Evolutionary conservation across 2,329 filamentous ascomycete species (phyloP), one percentile per base, ranked within the genome.

Genomic region (Talaromyces sp.): DNA sequence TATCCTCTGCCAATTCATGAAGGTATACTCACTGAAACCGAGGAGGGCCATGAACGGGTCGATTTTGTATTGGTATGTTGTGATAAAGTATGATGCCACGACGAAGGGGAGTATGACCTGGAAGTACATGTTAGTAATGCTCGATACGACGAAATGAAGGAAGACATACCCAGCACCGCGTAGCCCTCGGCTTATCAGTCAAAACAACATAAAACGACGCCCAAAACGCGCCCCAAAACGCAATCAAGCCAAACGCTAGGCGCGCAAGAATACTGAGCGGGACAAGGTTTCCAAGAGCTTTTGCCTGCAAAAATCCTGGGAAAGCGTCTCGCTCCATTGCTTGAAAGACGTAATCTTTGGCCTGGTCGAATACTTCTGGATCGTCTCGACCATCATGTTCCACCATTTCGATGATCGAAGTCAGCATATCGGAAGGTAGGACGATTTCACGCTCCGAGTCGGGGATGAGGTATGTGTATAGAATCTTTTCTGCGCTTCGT

Each of bases 241-340:
- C 86, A 58, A 95, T 83, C 61, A 99, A 84, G 40, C 94, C 95
- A 70, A 97, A 77, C 54, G 96, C 92, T 61, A 98, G 82, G 63
- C 95, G 87, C 71, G 96, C 84, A 74, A 98, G 88, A 70, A 96
- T 89, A 56, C 92, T 96, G 17, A 94, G 88, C 2, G 94, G 95
- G 31, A 99, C 94, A 15, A 99, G 85, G 74, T 99, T 99, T 67
- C 96, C 96, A 27, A 99, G 84, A 2, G 95, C 95, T 81, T 98
- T 98, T 80, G 92, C 92, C 74, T 94, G 87, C 66, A 99, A 84
- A 79, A 99, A 99, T 0, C 94, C 94, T 0, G 96, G 95, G 76
- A 97, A 99, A n/a, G 96, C 95, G 80, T 99, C 95, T 64, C 96
- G 88, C 80, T 99, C 96, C 95, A 99, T 99, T 38, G 96, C 96